phyloP scores from a whole-genome alignment of 2,329 filamentous ascomycete species.

The Alternaria sp. region DNA sequence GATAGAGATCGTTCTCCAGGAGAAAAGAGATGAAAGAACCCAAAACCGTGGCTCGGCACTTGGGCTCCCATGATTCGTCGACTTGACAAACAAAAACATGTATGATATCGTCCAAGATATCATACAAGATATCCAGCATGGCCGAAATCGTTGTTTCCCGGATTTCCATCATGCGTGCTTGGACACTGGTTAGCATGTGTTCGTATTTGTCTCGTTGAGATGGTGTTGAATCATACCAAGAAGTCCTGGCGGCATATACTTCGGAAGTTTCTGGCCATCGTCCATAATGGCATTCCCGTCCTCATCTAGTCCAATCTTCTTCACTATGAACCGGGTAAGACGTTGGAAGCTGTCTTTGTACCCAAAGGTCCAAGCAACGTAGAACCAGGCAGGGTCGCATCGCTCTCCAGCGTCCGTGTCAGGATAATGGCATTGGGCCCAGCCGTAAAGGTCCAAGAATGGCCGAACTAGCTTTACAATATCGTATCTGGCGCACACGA shows the following conservation, averaged over 20 bases:
- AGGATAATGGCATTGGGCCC: conserved; percentile 17
- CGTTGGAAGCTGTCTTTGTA: conserved; percentile 22
- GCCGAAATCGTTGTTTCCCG: conserved; percentile 11
- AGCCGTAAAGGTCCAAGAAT: conserved; percentile 22
- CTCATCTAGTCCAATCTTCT: conserved; percentile 12
- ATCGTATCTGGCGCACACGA: conserved; percentile 46
- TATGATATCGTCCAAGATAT: conserved; percentile 13
- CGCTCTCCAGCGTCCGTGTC: conserved; percentile 6
- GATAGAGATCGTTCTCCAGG: conserved; percentile 14
- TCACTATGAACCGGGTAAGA: conserved; percentile 14
- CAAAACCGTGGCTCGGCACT: conserved; percentile 11
- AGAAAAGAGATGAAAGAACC: conserved; percentile 15
- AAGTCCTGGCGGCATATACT: conserved; percentile 16
- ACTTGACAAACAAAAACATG: conserved; percentile 16
- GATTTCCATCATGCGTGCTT: conserved; percentile 15
- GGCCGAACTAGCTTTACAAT: conserved; percentile 35
- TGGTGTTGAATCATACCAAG: conserved; percentile 5
- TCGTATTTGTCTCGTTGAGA: not conserved
- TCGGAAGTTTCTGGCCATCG: conserved; percentile 7
- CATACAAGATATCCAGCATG: conserved; percentile 11
- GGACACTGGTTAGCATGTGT: not conserved
- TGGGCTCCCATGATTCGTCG: conserved; percentile 8
- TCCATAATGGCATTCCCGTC: conserved; percentile 4
- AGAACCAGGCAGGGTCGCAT: conserved; percentile 21
- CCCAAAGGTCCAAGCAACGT: conserved; percentile 28